phyloP scores from a whole-genome alignment of 768 basidiomycete species.

The Rhodotorula kratochvilovae region DNA sequence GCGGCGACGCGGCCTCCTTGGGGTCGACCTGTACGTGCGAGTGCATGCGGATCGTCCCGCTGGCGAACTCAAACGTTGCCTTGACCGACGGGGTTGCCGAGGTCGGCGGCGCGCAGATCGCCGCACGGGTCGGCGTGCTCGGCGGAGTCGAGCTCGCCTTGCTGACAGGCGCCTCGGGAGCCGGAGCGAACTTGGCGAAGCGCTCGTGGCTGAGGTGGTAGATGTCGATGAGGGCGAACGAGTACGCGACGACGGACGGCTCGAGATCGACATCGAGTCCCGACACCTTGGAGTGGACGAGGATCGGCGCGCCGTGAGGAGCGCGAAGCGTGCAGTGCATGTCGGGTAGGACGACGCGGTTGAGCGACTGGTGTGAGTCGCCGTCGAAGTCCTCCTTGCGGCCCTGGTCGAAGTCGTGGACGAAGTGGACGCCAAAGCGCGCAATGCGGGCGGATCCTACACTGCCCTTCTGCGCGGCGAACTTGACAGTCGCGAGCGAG shows the following conservation, averaged over 20 bases:
- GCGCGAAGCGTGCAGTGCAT: conserved; percentile 55
- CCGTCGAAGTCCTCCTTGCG: conserved; percentile 58
- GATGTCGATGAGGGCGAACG: conserved; percentile 78
- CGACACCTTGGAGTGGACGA: conserved; percentile 60
- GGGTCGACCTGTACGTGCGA: background rate
- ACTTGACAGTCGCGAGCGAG: conserved; percentile 69
- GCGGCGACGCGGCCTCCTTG: background rate
- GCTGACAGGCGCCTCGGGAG: too few species aligned
- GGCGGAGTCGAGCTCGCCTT: too few species aligned
- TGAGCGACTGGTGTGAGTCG: conserved; percentile 50
- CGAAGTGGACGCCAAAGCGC: conserved; percentile 77
- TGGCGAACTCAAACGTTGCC: conserved; percentile 65
- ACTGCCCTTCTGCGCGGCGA: conserved; percentile 68
- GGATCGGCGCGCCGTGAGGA: conserved; percentile 56
- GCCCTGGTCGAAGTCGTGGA: conserved; percentile 67
- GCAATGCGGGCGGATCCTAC: conserved; percentile 70
- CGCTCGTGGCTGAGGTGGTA: conserved; percentile 73
- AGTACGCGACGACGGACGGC: conserved; percentile 68
- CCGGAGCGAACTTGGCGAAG: conserved; percentile 49
- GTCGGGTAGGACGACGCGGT: conserved; percentile 31
- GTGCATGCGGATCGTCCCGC: conserved; percentile 58
- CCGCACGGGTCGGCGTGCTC: too few species aligned
- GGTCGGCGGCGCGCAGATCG: background rate
- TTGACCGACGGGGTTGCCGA: background rate
- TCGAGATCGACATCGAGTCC: conserved; percentile 83